Percentiles rank a stretch among this genome's conserved stretches.
Conservation (phyloP, 2,329 filamentous ascomycete genomes). For the Moelleriella libera region DNA sequence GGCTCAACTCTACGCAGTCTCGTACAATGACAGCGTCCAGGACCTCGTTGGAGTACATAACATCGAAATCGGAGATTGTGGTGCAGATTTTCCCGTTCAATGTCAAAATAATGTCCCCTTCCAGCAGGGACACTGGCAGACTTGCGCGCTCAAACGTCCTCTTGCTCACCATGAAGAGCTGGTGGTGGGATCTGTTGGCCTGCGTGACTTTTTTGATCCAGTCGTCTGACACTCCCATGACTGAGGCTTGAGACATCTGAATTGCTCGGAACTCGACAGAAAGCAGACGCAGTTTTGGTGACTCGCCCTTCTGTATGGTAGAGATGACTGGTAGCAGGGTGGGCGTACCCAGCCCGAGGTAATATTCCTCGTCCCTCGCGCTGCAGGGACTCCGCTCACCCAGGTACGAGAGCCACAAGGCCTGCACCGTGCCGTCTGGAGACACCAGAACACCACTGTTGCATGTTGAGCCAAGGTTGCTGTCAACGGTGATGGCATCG, state of each 20-base stretch:
- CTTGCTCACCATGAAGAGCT: constrained; percentile 97
- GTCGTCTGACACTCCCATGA: constrained; percentile 92
- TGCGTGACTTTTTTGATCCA: constrained; percentile 87
- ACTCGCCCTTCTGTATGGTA: constrained; percentile 66
- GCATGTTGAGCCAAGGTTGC: constrained; percentile 78
- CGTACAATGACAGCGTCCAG: constrained; percentile 80
- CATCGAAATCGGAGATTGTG: constrained; percentile 78
- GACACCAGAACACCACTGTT: constrained; percentile 86
- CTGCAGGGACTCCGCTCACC: constrained; percentile 70
- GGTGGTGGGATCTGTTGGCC: constrained; percentile 83
- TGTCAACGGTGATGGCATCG: constrained; percentile 94
- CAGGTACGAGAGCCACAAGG: constrained; percentile 91
- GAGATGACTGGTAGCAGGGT: constrained; percentile 79
- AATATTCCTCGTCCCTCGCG: constrained; percentile 89
- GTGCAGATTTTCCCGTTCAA: constrained; percentile 89
- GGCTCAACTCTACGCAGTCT: constrained; percentile 61
- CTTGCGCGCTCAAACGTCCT: constrained; percentile 50
- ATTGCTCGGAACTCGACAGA: constrained; percentile 92
- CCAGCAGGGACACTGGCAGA: constrained; percentile 48
- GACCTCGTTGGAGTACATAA: constrained; percentile 84
- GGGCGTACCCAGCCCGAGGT: constrained; percentile 80
- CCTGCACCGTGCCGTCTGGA: constrained; percentile 84
- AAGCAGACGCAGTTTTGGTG: constrained; percentile 74
- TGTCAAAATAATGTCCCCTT: constrained; percentile 86
- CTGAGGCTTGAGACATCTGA: constrained; percentile 89